These are phyloP conservation scores for Hypoxylon rickii DNA, from an alignment of 495 filamentous ascomycete species.

Conservation along the genomic window DNA sequence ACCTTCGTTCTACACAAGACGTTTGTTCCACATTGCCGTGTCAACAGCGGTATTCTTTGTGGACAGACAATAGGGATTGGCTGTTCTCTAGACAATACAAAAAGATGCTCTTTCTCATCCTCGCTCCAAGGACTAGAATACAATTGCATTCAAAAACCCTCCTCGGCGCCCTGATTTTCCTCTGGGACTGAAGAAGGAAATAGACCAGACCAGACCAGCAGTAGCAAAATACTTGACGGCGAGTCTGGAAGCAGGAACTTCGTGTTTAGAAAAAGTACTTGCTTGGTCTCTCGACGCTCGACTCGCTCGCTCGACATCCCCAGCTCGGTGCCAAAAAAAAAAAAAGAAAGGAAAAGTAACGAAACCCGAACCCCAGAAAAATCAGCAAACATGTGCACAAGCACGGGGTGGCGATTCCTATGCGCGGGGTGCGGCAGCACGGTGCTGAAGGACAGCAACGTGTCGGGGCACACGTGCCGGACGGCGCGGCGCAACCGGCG, in stretches of 20 bases:
- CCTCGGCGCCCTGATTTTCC: no score
- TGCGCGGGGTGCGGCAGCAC: conserved; percentile 18
- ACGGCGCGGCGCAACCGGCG: conserved; percentile 2
- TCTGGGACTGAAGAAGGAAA: not conserved
- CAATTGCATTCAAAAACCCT: not conserved
- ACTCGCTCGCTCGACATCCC: not conserved
- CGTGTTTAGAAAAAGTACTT: no score
- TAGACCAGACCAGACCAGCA: not conserved
- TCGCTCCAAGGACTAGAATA: not conserved
- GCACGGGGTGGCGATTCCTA: conserved; percentile 4
- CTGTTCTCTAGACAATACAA: not conserved
- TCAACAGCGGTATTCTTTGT: conserved; percentile 16
- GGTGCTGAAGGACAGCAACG: conserved; percentile 2
- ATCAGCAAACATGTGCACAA: conserved; percentile 28
- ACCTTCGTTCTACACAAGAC: not conserved
- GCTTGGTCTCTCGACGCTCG: not conserved
- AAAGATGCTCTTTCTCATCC: not conserved
- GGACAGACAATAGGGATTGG: not conserved
- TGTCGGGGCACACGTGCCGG: conserved; percentile 27
- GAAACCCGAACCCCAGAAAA: no score
- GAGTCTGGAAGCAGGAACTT: conserved; percentile 10
- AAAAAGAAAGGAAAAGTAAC: conserved; percentile 1
- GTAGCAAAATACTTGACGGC: not conserved
- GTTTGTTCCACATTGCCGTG: no score
- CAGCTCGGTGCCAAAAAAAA: not conserved